Evolutionary conservation across 257 asterid genomes (phyloP).

Genomic region (Oldenlandia corymbosa): DNA sequence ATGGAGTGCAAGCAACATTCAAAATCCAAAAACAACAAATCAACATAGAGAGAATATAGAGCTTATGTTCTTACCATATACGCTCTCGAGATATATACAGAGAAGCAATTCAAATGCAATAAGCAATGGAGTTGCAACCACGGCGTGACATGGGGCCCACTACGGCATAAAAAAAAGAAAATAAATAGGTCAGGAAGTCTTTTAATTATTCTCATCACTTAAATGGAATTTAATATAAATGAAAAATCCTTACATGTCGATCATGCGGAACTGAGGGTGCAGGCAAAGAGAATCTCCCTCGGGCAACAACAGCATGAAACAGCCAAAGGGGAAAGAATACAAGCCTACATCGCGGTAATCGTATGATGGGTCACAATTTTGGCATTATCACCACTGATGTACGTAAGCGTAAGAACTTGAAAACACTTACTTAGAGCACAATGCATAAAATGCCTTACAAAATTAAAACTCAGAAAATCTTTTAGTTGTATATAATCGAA

Average conservation of each 20-base stretch:
- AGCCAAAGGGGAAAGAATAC: constrained; percentile 91
- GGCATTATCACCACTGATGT: neutral
- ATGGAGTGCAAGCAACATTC: neutral
- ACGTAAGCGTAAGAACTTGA: neutral
- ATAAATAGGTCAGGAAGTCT: neutral
- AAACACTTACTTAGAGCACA: neutral
- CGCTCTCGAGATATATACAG: constrained; percentile 87
- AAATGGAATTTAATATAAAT: constrained; percentile 14
- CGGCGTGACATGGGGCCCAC: constrained; percentile 99
- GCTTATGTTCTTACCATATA: constrained; percentile 57
- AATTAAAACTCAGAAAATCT: neutral
- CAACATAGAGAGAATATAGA: neutral
- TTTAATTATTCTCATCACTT: constrained; percentile 8
- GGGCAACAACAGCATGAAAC: constrained; percentile 89
- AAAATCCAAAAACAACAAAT: no score
- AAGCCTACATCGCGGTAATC: constrained; percentile 52
- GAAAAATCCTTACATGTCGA: constrained; percentile 67
- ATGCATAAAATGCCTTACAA: neutral
- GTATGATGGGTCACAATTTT: constrained; percentile 16
- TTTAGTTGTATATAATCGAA: neutral
- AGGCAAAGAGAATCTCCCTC: constrained; percentile 97
- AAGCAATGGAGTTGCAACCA: constrained; percentile 90
- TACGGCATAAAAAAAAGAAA: constrained; percentile 31
- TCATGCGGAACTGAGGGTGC: constrained; percentile 97
- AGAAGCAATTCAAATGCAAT: constrained; percentile 96